Evolutionary conservation across 2,329 filamentous ascomycete genomes (phyloP).

Genomic region (Hirsutella rhossiliensis): DNA sequence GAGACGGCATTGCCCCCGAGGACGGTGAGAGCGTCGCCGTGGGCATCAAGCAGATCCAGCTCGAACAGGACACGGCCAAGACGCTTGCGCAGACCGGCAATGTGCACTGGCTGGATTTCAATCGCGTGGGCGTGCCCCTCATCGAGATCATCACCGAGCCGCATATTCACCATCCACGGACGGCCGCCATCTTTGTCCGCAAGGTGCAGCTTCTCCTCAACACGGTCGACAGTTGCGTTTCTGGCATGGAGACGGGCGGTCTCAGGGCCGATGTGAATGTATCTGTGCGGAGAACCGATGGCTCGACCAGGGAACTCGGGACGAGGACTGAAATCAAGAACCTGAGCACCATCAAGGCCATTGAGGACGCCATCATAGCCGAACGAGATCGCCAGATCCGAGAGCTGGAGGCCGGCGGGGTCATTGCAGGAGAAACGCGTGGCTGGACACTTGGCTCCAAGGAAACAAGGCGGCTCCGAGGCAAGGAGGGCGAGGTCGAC

Average conservation of each 20-base stretch:
- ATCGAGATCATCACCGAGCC: slow-evolving; percentile 93
- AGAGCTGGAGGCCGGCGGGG: slow-evolving; percentile 63
- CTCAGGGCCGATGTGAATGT: slow-evolving; percentile 92
- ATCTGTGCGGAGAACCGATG: slow-evolving; percentile 56
- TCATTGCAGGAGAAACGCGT: slow-evolving; percentile 74
- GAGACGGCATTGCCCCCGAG: slow-evolving; percentile 69
- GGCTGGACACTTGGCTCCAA: slow-evolving; percentile 83
- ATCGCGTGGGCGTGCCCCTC: slow-evolving; percentile 79
- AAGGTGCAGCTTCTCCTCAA: slow-evolving; percentile 77
- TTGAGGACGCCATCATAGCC: slow-evolving; percentile 87
- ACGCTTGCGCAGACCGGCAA: slow-evolving; percentile 67
- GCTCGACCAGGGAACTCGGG: slow-evolving; percentile 42
- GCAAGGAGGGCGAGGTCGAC: slow-evolving; percentile 94
- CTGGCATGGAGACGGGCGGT: slow-evolving; percentile 88
- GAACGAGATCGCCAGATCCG: slow-evolving; percentile 82
- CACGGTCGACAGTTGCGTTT: slow-evolving; percentile 72
- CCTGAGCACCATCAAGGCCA: slow-evolving; percentile 82
- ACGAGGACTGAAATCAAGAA: slow-evolving; percentile 97
- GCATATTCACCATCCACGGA: slow-evolving; percentile 74
- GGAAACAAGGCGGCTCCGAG: slow-evolving; percentile 69
- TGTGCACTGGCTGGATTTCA: slow-evolving; percentile 79
- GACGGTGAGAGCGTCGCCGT: slow-evolving; percentile 61
- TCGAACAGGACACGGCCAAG: slow-evolving; percentile 97
- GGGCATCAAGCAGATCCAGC: slow-evolving; percentile 85
- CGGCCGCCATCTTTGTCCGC: slow-evolving; percentile 76